These are phyloP conservation scores for Aleurites moluccanus DNA, from an alignment of 441 rosid species.

Conservation along the genomic window DNA sequence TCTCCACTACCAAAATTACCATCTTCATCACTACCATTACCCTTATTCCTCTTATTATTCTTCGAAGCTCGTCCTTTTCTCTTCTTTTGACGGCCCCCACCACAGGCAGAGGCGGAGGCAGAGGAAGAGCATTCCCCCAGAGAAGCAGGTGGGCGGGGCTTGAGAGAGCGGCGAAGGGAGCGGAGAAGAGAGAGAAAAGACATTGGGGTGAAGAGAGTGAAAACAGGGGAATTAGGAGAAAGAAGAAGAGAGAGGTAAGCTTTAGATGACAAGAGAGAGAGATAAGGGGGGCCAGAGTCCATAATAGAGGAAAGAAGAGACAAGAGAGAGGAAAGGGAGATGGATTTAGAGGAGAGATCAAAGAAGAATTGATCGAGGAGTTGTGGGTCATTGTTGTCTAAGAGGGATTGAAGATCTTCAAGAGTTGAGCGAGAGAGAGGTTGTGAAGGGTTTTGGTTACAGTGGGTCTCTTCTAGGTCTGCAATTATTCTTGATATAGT, in stretches of 20 bases:
- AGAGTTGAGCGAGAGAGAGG: constrained; percentile 42
- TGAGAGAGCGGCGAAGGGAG: constrained; percentile 68
- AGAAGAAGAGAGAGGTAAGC: constrained; percentile 64
- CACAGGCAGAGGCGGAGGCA: constrained; percentile 24
- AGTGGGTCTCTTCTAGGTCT: constrained; percentile 40
- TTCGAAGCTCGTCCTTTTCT: constrained; percentile 29
- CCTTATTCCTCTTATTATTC: constrained; percentile 13
- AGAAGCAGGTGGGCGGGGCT: constrained; percentile 25
- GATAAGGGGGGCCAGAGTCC: constrained; percentile 45
- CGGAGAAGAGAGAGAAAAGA: constrained; percentile 69
- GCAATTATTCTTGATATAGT: constrained; percentile 34
- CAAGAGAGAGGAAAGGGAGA: constrained; percentile 49
- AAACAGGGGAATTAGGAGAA: constrained; percentile 64
- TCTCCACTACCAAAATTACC: background rate
- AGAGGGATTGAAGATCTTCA: constrained; percentile 49
- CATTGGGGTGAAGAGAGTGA: constrained; percentile 78
- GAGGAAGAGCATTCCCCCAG: constrained; percentile 6
- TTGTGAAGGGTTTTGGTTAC: constrained; percentile 19
- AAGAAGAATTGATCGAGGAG: constrained; percentile 45
- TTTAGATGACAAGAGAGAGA: constrained; percentile 61
- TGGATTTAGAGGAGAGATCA: constrained; percentile 42
- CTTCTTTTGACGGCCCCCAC: constrained; percentile 37
- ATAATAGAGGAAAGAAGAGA: constrained; percentile 55
- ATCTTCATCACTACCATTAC: constrained; percentile 14
- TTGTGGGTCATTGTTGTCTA: constrained; percentile 45